A percentile compares a stretch with the other conserved stretches of the same genome.
Conservation (phyloP, 352 stramenopile genomes). For the Pythium aquatile region DNA sequence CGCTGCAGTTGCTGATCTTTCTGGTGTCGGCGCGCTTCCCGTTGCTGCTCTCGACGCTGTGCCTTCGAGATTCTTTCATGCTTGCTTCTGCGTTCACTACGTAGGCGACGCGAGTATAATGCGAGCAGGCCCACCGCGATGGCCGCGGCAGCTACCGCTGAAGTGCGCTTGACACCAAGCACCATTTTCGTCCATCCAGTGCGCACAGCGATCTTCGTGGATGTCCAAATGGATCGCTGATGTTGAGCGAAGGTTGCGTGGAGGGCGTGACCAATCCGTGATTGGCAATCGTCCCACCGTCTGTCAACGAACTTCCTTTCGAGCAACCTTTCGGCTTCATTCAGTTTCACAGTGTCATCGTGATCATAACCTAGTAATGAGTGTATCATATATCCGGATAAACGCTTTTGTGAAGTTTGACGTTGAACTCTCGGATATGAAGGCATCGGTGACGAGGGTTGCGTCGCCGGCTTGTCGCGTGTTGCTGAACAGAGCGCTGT, state of each 20-base stretch:
- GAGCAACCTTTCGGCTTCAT: slow-evolving; percentile 7
- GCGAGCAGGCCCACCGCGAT: neutral
- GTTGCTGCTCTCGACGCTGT: slow-evolving; percentile 16
- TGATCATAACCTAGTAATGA: neutral
- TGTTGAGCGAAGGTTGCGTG: slow-evolving; percentile 18
- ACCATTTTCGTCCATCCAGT: neutral
- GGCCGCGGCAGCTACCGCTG: neutral
- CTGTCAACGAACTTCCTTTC: slow-evolving; percentile 20
- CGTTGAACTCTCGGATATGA: slow-evolving; percentile 22
- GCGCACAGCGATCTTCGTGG: neutral
- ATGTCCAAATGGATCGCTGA: slow-evolving; percentile 14
- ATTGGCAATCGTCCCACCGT: slow-evolving; percentile 2
- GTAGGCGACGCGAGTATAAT: neutral
- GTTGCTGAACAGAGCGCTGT: slow-evolving; percentile 2
- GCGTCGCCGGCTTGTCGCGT: slow-evolving; percentile 20
- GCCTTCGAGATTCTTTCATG: slow-evolving; percentile 2
- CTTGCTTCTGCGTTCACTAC: neutral
- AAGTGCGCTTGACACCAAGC: neutral
- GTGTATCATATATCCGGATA: neutral
- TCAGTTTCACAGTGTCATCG: neutral
- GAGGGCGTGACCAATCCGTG: slow-evolving; percentile 11
- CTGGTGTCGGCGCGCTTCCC: slow-evolving; percentile 15
- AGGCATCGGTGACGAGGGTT: slow-evolving; percentile 25
- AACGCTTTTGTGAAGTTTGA: neutral
- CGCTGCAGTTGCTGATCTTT: slow-evolving; percentile 16